Percentiles rank a stretch among this genome's conserved stretches.
These are phyloP conservation scores for Penicillium sp. DNA, from an alignment of 2,329 filamentous ascomycete species.

Conservation along the genomic window DNA sequence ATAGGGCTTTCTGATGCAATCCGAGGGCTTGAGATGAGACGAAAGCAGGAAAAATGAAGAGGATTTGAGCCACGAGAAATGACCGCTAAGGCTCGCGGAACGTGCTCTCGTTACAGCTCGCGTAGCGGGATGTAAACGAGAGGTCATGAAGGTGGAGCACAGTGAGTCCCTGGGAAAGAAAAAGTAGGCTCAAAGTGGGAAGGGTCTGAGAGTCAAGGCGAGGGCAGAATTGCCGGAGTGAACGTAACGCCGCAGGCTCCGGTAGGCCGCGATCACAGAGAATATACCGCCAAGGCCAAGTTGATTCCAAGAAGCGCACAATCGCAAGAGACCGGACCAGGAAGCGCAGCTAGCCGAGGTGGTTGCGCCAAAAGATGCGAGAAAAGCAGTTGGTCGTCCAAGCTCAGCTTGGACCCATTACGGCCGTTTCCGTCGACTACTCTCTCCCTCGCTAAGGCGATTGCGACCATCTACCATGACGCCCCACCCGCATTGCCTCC, in stretches of 20 bases:
- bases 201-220: neutral
- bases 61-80: neutral
- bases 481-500: neutral
- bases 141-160: neutral
- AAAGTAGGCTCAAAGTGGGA: neutral
- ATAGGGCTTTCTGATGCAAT: neutral
- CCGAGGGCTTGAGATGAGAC: too few relatives aligned
- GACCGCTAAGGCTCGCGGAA: neutral
- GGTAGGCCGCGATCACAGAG: neutral
- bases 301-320: slow-evolving; percentile 1
- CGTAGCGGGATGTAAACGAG: neutral
- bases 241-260: neutral
- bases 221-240: neutral
- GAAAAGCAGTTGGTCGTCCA: neutral
- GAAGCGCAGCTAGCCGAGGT: neutral
- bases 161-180: neutral
- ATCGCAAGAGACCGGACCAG: neutral
- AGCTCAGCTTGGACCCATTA: neutral
- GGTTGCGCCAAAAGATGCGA: slow-evolving; percentile 4
- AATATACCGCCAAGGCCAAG: slow-evolving; percentile 12
- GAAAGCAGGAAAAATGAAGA: neutral
- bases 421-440: slow-evolving; percentile 24
- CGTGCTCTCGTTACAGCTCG: too few relatives aligned
- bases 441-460: neutral
- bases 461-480: slow-evolving; percentile 6